A percentile compares a stretch with the other conserved stretches of the same genome.
Evolutionary conservation across 768 basidiomycete genomes (phyloP).

Genomic region (Pluteus cervinus): DNA sequence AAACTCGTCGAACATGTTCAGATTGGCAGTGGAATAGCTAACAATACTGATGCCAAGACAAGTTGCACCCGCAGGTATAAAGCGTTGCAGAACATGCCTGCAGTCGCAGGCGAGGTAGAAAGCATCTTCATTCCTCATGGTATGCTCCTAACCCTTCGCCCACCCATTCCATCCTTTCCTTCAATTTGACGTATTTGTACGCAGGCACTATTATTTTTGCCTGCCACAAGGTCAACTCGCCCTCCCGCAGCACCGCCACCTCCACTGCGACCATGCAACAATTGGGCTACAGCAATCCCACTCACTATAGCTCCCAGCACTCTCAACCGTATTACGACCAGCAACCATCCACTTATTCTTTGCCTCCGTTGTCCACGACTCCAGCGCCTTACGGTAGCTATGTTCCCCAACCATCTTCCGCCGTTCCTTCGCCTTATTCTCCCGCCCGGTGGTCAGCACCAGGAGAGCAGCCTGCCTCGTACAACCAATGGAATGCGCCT

Average conservation of each 20-base stretch:
- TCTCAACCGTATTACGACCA: slow-evolving; percentile 38
- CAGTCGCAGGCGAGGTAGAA: slow-evolving; percentile 61
- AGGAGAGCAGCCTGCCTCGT: slow-evolving; percentile 17
- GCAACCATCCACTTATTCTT: slow-evolving; percentile 26
- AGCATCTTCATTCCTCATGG: slow-evolving; percentile 91
- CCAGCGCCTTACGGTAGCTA: slow-evolving; percentile 27
- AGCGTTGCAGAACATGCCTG: slow-evolving; percentile 59
- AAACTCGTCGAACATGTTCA: slow-evolving; percentile 66
- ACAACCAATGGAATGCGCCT: slow-evolving; percentile 23
- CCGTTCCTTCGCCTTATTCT: slow-evolving; percentile 28
- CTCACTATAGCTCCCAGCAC: slow-evolving; percentile 27
- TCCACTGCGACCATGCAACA: slow-evolving; percentile 38
- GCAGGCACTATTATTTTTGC: slow-evolving; percentile 67
- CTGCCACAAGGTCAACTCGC: slow-evolving; percentile 58
- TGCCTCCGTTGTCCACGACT: slow-evolving; percentile 32
- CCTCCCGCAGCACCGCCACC: slow-evolving; percentile 33
- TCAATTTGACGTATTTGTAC: slow-evolving; percentile 21
- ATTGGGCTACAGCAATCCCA: slow-evolving; percentile 33
- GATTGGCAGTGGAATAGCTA: slow-evolving; percentile 45
- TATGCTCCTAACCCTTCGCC: slow-evolving; percentile 34
- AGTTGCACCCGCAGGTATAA: slow-evolving; percentile 83
- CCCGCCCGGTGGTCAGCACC: slow-evolving; percentile 37
- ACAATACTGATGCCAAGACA: slow-evolving; percentile 74
- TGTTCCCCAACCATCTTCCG: slow-evolving; percentile 24
- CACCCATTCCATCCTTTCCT: slow-evolving; percentile 20